Evolutionary conservation across 1,284 basidiomycete genomes (phyloP).

Genomic region (Naganishia albida): DNA sequence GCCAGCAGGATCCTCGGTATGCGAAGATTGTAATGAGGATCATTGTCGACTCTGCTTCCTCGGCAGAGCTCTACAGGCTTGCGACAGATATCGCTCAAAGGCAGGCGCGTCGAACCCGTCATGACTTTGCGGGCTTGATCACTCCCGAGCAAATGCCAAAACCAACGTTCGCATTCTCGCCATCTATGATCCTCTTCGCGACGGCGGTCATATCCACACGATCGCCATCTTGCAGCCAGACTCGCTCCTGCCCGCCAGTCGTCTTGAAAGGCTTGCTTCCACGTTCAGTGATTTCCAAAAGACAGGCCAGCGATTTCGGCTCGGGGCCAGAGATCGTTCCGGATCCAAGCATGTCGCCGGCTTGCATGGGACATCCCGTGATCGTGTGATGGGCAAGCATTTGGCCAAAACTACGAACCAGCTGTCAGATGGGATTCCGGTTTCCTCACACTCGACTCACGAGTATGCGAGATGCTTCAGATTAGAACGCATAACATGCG

Average conservation of each 20-base stretch:
- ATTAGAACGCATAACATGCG: slow-evolving; percentile 26
- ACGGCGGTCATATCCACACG: slow-evolving; percentile 27
- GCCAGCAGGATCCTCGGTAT: too few species aligned
- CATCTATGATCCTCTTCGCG: slow-evolving; percentile 14
- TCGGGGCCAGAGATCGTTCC: slow-evolving; percentile 39
- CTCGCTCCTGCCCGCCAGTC: slow-evolving; percentile 20
- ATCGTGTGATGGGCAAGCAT: slow-evolving; percentile 42
- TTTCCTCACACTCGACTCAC: not conserved
- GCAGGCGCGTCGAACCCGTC: not conserved
- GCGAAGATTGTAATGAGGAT: too few species aligned
- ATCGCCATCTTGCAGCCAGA: slow-evolving; percentile 28
- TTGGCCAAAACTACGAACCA: slow-evolving; percentile 32
- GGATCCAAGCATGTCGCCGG: slow-evolving; percentile 41
- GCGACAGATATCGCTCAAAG: too few species aligned
- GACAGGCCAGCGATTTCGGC: slow-evolving; percentile 35
- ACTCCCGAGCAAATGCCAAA: slow-evolving; percentile 23
- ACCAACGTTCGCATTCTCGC: slow-evolving; percentile 24
- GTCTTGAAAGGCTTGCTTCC: slow-evolving; percentile 26
- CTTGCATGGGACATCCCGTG: slow-evolving; percentile 37
- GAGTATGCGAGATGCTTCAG: slow-evolving; percentile 32
- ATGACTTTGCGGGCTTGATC: slow-evolving; percentile 25
- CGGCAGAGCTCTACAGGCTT: too few species aligned
- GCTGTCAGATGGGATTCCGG: not conserved
- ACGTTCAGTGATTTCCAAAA: slow-evolving; percentile 35
- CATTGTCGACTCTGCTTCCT: too few species aligned